A percentile compares a stretch with the other conserved stretches of the same genome.
phyloP scores from a whole-genome alignment of 2,329 filamentous ascomycete species.

The Periconia macrospinosa region DNA sequence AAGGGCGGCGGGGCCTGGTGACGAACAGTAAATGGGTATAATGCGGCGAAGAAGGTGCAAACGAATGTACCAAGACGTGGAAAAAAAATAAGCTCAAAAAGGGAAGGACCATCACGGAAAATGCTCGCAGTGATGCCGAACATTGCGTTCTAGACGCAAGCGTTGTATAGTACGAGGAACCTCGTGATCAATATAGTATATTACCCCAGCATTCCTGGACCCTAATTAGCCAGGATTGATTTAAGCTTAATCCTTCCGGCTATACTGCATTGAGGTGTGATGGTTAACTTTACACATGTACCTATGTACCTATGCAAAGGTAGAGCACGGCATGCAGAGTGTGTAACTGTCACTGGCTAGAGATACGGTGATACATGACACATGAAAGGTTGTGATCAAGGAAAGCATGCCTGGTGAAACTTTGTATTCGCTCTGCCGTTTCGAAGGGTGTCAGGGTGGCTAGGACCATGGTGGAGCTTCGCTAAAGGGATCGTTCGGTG shows the following conservation, averaged over 20 bases:
- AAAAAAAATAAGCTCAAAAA: slow-evolving; percentile 1
- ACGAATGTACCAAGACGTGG: slow-evolving; percentile 1
- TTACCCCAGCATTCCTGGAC: slow-evolving; percentile 5
- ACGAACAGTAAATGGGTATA: slow-evolving; percentile 17
- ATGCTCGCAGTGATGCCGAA: not conserved
- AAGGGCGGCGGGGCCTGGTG: slow-evolving; percentile 34
- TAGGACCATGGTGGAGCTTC: not conserved
- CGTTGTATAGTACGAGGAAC: slow-evolving; percentile 12
- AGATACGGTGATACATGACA: too few relatives aligned
- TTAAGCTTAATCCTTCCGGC: slow-evolving; percentile 18
- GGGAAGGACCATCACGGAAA: slow-evolving; percentile 3
- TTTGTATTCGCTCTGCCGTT: not conserved
- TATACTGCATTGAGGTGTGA: not conserved
- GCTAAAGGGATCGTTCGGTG: not conserved
- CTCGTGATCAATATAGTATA: slow-evolving; percentile 15
- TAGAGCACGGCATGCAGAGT: not conserved
- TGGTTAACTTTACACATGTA: not conserved
- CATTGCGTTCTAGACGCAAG: slow-evolving; percentile 7
- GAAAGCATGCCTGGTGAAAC: not conserved
- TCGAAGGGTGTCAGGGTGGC: not conserved
- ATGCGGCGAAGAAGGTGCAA: not conserved
- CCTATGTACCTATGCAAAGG: not conserved
- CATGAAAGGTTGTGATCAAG: too few relatives aligned
- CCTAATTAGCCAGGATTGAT: slow-evolving; percentile 10
- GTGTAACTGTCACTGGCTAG: too few relatives aligned